A percentile compares a stretch with the other conserved stretches of the same genome.
Conservation (phyloP, 495 filamentous ascomycete genomes). For the Cetradonia linearis region DNA sequence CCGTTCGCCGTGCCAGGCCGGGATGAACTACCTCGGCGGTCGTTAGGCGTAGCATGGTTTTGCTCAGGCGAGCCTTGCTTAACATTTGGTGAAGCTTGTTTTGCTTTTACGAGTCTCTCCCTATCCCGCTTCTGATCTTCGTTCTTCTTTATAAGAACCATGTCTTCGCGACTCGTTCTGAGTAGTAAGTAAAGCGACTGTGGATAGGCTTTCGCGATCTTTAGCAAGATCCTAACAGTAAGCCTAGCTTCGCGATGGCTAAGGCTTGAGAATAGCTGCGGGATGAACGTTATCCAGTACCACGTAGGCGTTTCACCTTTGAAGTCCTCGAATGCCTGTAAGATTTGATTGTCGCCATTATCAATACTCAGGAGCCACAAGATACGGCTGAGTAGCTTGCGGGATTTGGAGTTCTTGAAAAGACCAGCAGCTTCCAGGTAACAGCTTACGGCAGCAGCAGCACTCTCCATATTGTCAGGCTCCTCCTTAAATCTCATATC, state of each 20-base stretch:
- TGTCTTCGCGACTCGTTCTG: slow-evolving; percentile 88
- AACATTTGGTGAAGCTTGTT: slow-evolving; percentile 37
- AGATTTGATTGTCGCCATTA: slow-evolving; percentile 69
- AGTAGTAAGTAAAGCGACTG: slow-evolving; percentile 93
- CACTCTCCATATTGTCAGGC: slow-evolving; percentile 63
- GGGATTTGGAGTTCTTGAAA: slow-evolving; percentile 93
- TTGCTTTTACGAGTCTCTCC: slow-evolving; percentile 43
- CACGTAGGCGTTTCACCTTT: slow-evolving; percentile 93
- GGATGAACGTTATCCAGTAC: slow-evolving; percentile 99
- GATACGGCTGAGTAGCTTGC: slow-evolving; percentile 88
- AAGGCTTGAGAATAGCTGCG: slow-evolving; percentile 82
- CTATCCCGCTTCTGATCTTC: slow-evolving; percentile 72
- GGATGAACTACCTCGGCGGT: slow-evolving; percentile 29
- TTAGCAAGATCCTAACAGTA: slow-evolving; percentile 69
- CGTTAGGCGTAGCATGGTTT: slow-evolving; percentile 30
- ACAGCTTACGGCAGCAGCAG: slow-evolving; percentile 85
- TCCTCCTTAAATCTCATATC: slow-evolving; percentile 90
- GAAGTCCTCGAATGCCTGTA: slow-evolving; percentile 76
- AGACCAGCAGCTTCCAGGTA: slow-evolving; percentile 93
- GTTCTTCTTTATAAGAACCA: slow-evolving; percentile 79
- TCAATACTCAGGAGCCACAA: slow-evolving; percentile 95
- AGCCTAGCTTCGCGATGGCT: slow-evolving; percentile 83
- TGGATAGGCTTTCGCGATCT: slow-evolving; percentile 90
- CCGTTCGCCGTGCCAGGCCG: slow-evolving; percentile 44
- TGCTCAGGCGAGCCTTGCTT: slow-evolving; percentile 33